Conservation (phyloP, 805 yeast genomes). For the Cyberlindnera americana region DNA sequence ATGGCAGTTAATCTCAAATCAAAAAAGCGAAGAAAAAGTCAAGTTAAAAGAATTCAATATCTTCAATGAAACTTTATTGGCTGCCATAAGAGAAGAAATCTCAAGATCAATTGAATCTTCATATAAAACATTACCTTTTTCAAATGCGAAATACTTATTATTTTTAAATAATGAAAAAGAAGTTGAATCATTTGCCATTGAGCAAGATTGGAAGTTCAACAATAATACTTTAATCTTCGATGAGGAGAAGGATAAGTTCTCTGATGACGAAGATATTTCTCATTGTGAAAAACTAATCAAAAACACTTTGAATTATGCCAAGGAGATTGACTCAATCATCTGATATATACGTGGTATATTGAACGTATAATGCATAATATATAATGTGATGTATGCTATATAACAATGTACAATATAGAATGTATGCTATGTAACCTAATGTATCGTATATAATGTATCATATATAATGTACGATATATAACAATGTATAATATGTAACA, state of each 20-base stretch:
- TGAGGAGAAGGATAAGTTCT: slow-evolving; percentile 18
- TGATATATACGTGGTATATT: slow-evolving; percentile 31
- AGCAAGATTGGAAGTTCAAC: slow-evolving; percentile 54
- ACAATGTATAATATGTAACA: neutral
- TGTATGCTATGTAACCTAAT: no score
- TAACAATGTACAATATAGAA: no score
- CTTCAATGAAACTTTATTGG: slow-evolving; percentile 70
- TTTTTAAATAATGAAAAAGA: slow-evolving; percentile 61
- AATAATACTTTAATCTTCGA: slow-evolving; percentile 49
- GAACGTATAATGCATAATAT: no score
- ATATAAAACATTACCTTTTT: slow-evolving; percentile 69
- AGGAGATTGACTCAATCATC: slow-evolving; percentile 87
- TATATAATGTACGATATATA: no score
- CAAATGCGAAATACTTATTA: slow-evolving; percentile 77
- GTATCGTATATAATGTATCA: no score
- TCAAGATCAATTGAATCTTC: slow-evolving; percentile 80
- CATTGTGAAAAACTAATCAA: slow-evolving; percentile 49
- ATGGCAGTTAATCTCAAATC: slow-evolving; percentile 13
- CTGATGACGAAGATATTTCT: slow-evolving; percentile 30
- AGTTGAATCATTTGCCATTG: slow-evolving; percentile 49
- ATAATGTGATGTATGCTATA: no score
- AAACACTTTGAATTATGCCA: slow-evolving; percentile 81
- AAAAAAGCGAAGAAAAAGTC: slow-evolving; percentile 31
- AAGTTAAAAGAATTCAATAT: slow-evolving; percentile 69
- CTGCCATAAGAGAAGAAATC: slow-evolving; percentile 81